phyloP scores from a whole-genome alignment of 2,329 filamentous ascomycete species.

The Hypoxylon sp. region DNA sequence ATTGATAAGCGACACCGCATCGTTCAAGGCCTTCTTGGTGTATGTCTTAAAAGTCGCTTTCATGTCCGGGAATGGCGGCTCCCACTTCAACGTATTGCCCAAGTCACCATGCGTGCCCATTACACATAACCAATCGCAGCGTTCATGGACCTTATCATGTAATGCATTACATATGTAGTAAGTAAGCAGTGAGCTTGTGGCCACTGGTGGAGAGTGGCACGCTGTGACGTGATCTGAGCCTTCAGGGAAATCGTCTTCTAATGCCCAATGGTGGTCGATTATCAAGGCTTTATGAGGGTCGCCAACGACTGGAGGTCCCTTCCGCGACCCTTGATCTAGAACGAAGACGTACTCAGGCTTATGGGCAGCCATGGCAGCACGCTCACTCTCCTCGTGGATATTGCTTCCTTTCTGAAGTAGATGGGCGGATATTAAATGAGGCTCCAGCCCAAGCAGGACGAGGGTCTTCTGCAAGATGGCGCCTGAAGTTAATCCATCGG shows the following conservation, averaged over 20 bases:
- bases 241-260: slow-evolving; percentile 67
- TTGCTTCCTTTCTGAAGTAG: slow-evolving; percentile 70
- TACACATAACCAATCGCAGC: slow-evolving; percentile 72
- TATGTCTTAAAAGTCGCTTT: slow-evolving; percentile 68
- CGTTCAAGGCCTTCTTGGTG: slow-evolving; percentile 72
- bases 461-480: slow-evolving; percentile 73
- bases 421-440: slow-evolving; percentile 67
- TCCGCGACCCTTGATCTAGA: slow-evolving; percentile 74
- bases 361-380: slow-evolving; percentile 63
- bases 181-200: slow-evolving; percentile 73
- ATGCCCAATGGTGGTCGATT: slow-evolving; percentile 75
- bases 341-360: slow-evolving; percentile 71
- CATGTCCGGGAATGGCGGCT: slow-evolving; percentile 76
- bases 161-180: slow-evolving; percentile 73
- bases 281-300: slow-evolving; percentile 65
- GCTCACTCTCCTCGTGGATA: slow-evolving; percentile 68
- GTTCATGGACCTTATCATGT: slow-evolving; percentile 61
- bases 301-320: slow-evolving; percentile 66
- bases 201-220: slow-evolving; percentile 73
- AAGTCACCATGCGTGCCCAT: slow-evolving; percentile 77
- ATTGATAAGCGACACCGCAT: slow-evolving; percentile 74
- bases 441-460: slow-evolving; percentile 67
- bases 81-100: slow-evolving; percentile 74
- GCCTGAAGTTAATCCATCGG: slow-evolving; percentile 75
- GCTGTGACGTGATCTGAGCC: slow-evolving; percentile 69